phyloP scores from a whole-genome alignment of 106 monocot genomes.

The Phalaenopsis aphrodite region DNA sequence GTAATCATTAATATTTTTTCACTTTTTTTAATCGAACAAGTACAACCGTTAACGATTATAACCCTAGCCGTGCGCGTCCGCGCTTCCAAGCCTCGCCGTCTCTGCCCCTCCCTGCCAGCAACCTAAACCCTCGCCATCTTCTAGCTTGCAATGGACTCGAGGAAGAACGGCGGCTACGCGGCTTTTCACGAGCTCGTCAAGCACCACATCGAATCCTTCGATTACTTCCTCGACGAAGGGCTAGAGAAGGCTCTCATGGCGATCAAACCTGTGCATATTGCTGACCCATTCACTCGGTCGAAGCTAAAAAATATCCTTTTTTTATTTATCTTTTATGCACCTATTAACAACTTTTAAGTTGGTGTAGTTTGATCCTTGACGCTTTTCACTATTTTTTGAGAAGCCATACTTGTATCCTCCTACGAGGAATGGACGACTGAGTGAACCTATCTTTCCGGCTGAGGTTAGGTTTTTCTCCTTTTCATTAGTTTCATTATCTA shows the following conservation, averaged over 20 bases:
- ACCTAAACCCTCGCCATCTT: neutral
- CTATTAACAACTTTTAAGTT: neutral
- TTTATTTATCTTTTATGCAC: neutral
- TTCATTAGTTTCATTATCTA: neutral
- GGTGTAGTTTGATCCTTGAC: constrained; percentile 37
- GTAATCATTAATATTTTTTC: no score
- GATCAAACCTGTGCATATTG: constrained; percentile 41
- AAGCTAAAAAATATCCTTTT: constrained; percentile 84
- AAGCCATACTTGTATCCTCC: constrained; percentile 36
- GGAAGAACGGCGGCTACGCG: constrained; percentile 15
- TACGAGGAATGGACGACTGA: constrained; percentile 21
- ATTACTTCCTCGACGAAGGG: constrained; percentile 78
- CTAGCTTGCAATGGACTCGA: neutral
- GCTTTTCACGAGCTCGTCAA: constrained; percentile 50
- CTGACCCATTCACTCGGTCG: constrained; percentile 17
- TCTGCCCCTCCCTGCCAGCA: neutral
- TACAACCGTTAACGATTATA: no score
- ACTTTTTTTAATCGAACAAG: no score
- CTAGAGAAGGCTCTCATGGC: constrained; percentile 41
- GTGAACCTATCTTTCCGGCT: constrained; percentile 35
- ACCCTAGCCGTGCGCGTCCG: no score
- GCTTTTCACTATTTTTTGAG: constrained; percentile 40
- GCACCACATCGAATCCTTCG: constrained; percentile 88
- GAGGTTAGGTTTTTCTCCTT: constrained; percentile 30
- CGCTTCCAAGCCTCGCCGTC: neutral